phyloP scores from a whole-genome alignment of 2,329 filamentous ascomycete species.

The Metarhizium rileyi region DNA sequence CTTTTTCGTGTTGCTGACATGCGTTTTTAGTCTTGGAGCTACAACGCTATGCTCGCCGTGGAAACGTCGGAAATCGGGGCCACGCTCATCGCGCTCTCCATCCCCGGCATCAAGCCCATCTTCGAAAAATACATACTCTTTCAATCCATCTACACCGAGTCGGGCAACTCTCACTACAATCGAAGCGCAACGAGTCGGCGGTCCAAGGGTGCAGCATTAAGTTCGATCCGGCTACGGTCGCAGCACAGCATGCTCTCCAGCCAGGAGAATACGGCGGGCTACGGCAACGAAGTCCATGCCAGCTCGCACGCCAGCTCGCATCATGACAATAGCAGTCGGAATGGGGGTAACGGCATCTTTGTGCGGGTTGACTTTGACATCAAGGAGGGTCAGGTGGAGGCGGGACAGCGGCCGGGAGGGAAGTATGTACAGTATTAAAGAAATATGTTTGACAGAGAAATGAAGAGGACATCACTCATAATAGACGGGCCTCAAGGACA shows the following conservation, averaged over 20 bases:
- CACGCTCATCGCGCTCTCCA: constrained; percentile 39
- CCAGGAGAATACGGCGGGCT: constrained; percentile 15
- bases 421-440: neutral
- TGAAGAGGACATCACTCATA: too few species aligned
- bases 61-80: constrained; percentile 41
- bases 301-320: constrained; percentile 12
- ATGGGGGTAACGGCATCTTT: constrained; percentile 19
- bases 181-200: constrained; percentile 9
- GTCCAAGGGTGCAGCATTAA: constrained; percentile 19
- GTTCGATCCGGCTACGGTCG: constrained; percentile 19
- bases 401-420: neutral
- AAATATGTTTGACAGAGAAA: too few species aligned
- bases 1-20: neutral
- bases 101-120: constrained; percentile 39
- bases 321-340: constrained; percentile 15
- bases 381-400: constrained; percentile 13
- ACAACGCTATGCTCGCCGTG: constrained; percentile 38
- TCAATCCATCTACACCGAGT: constrained; percentile 13
- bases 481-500: too few species aligned
- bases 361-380: constrained; percentile 28
- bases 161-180: constrained; percentile 15
- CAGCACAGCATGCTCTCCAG: constrained; percentile 19
- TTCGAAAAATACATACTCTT: constrained; percentile 25
- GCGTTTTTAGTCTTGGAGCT: constrained; percentile 32
- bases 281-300: constrained; percentile 13